Evolutionary conservation across 331 rosid genomes (phyloP).

Genomic region (Arachis monticola): DNA sequence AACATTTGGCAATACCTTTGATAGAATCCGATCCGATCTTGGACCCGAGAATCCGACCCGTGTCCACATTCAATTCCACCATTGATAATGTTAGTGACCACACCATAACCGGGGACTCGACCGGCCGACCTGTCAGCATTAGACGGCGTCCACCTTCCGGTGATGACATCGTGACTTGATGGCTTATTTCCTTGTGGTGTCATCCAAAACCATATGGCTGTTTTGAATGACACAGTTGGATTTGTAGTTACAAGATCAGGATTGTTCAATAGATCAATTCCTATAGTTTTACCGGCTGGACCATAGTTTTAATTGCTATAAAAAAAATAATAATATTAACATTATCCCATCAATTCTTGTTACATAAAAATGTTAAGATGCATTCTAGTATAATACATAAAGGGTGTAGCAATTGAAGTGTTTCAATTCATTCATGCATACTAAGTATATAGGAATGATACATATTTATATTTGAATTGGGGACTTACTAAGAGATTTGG

Average conservation of each 20-base stretch:
- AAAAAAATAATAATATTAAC: neutral
- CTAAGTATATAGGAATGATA: too few species aligned
- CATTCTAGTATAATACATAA: too few species aligned
- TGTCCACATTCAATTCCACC: conserved; percentile 62
- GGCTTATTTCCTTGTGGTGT: conserved; percentile 65
- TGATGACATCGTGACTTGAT: conserved; percentile 65
- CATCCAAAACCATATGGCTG: conserved; percentile 87
- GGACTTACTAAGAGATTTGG: conserved; percentile 57
- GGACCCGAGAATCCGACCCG: conserved; percentile 31
- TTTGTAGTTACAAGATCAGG: conserved; percentile 65
- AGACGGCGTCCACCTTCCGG: conserved; percentile 55
- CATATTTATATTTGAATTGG: too few species aligned
- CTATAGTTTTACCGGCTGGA: conserved; percentile 56
- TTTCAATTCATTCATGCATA: too few species aligned
- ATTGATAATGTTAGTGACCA: conserved; percentile 71
- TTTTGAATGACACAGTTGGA: conserved; percentile 55
- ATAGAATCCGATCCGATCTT: conserved; percentile 58
- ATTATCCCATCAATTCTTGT: neutral
- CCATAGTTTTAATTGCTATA: conserved; percentile 63
- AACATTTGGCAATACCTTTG: conserved; percentile 47
- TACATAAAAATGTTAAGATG: too few species aligned
- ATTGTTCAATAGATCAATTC: conserved; percentile 50
- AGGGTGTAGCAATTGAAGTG: too few species aligned
- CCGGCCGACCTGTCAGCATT: conserved; percentile 49
- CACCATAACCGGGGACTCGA: conserved; percentile 60